These are phyloP conservation scores for Phlegmacium glaucopus DNA, from an alignment of 768 basidiomycete genomes.

Conservation along the genomic window DNA sequence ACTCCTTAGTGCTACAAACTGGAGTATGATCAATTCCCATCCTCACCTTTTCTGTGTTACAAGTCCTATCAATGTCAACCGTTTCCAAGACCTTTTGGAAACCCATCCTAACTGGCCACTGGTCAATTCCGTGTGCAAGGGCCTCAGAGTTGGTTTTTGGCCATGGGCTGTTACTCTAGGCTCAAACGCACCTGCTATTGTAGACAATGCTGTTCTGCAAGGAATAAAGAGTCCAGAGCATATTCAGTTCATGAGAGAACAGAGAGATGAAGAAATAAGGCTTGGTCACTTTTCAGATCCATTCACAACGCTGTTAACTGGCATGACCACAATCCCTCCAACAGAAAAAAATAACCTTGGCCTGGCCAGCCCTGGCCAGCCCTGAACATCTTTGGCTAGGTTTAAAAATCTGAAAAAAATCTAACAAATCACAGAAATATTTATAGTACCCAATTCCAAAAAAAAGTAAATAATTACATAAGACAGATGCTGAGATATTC, in stretches of 20 bases:
- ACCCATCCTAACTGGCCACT: conserved; percentile 4
- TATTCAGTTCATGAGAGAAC: neutral
- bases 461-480: too few relatives aligned
- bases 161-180: conserved; percentile 4
- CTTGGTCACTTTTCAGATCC: neutral
- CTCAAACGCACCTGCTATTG: neutral
- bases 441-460: too few relatives aligned
- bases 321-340: conserved; percentile 15
- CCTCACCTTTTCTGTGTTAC: conserved; percentile 2
- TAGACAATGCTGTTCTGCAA: neutral
- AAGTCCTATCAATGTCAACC: neutral
- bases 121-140: neutral
- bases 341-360: too few relatives aligned
- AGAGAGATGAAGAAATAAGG: neutral
- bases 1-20: too few relatives aligned
- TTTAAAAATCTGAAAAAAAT: too few relatives aligned
- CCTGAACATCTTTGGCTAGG: too few relatives aligned
- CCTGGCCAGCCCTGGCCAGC: too few relatives aligned
- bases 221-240: neutral
- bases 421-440: too few relatives aligned
- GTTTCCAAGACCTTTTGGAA: neutral
- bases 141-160: conserved; percentile 4
- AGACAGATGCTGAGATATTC: too few relatives aligned
- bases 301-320: conserved; percentile 3
- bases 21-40: neutral